Evolutionary conservation across 1,284 basidiomycete species (phyloP), one percentile per base, ranked within the genome.

Genomic region (Pseudozyma pruni): DNA sequence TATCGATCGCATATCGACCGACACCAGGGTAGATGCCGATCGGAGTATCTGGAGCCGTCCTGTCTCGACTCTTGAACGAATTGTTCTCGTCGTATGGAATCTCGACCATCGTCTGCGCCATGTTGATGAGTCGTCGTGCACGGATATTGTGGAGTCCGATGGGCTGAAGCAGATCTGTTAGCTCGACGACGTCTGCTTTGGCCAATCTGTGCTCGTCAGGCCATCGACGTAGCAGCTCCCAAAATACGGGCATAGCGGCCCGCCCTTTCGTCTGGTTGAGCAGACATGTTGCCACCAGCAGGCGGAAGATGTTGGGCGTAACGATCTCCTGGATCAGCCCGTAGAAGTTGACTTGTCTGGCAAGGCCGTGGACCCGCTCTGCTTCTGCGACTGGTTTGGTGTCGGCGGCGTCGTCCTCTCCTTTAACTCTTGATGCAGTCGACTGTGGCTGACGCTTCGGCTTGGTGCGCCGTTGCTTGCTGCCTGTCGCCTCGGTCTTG

Each of bases 291-390:
- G 58, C 68, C 10, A 64, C 53, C 7, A 71, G 56, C 44, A 64
- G 29, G 3, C 61, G 56, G 20, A 71, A 71, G 37, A 71, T 61
- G 34, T 63, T 59, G 23, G 68, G 61, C 5, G 61, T 53, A 6
- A 71, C 56, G 6, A 71, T 40, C 53, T 64, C 68, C 34, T 71
- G 68, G 14, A 71, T 63, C n/a, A 71, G 43, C 29, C 68, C 61
- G 23, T 53, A 71, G 41, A 71, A 71, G 19, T 51, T 60, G 37
- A 25, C 44, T 29, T 51, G 49, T 25, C 63, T 40, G 22, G 56
- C 40, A 10, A 67, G 13, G 4, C 57, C 63, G 27, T 67, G 63
- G 6, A 67, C 57, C 31, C 60, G 53, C 17, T 56, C 49, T 16
- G 20, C 39, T 40, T 63, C 53, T 2, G 47, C 14, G 1, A 32